These are phyloP conservation scores for Hemisphaericaspora nanyangensis DNA, from an alignment of 805 yeast species.

Conservation along the genomic window DNA sequence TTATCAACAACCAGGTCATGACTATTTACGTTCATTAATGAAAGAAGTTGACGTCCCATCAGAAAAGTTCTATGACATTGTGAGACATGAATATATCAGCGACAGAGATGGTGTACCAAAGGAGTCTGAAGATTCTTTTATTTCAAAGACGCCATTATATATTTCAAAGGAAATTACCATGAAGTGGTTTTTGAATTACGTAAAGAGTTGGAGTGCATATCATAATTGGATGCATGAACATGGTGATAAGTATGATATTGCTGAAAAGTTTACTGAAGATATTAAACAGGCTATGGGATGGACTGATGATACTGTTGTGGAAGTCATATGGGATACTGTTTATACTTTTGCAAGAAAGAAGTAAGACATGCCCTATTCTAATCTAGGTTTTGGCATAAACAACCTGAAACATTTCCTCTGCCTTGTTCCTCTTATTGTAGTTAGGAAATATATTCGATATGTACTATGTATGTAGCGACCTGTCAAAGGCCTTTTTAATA, in stretches of 20 bases:
- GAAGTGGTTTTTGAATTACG: slow-evolving; percentile 21
- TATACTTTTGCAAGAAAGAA: slow-evolving; percentile 43
- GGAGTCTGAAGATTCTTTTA: neutral
- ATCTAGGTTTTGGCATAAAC: neutral
- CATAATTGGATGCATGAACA: slow-evolving; percentile 34
- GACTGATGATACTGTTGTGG: slow-evolving; percentile 37
- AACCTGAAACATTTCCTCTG: too few relatives aligned
- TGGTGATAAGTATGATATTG: slow-evolving; percentile 40
- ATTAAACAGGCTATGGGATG: slow-evolving; percentile 43
- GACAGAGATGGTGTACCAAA: slow-evolving; percentile 4
- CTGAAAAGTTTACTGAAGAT: slow-evolving; percentile 44
- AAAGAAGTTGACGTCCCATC: slow-evolving; percentile 34
- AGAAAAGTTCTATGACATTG: slow-evolving; percentile 20
- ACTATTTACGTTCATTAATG: slow-evolving; percentile 31
- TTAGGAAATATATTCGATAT: too few relatives aligned
- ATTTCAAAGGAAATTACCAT: slow-evolving; percentile 12
- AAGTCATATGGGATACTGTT: slow-evolving; percentile 54
- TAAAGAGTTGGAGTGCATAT: slow-evolving; percentile 37
- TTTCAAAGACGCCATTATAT: slow-evolving; percentile 6
- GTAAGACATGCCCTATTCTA: neutral
- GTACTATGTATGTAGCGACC: too few relatives aligned
- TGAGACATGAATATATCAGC: slow-evolving; percentile 24
- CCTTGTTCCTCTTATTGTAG: too few relatives aligned
- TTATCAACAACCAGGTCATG: slow-evolving; percentile 48
- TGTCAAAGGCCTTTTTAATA: too few relatives aligned